These are phyloP conservation scores for Seminavis robusta DNA, from an alignment of 108 stramenopile species.

Conservation along the genomic window DNA sequence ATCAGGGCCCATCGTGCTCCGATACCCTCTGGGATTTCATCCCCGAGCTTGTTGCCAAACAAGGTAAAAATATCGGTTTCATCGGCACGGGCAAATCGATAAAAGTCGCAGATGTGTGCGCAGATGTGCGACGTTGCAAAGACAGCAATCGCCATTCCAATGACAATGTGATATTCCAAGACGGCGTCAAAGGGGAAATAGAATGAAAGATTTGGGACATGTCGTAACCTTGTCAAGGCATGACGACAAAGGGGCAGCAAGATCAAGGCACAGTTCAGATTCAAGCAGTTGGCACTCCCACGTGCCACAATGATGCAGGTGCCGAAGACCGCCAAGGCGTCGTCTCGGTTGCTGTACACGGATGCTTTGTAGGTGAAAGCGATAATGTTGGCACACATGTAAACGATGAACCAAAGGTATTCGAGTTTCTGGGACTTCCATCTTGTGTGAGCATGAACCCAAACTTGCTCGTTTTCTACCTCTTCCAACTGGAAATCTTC, in stretches of 20 bases:
- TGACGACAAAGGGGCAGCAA: slow-evolving; percentile 13
- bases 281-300: too few species aligned
- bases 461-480: slow-evolving; percentile 10
- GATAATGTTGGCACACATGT: too few species aligned
- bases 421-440: neutral
- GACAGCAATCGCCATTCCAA: slow-evolving; percentile 1
- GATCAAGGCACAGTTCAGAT: slow-evolving; percentile 7
- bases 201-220: neutral
- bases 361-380: too few species aligned
- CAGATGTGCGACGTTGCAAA: slow-evolving; percentile 1
- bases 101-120: slow-evolving; percentile 10
- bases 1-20: slow-evolving; percentile 6
- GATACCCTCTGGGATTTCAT: neutral
- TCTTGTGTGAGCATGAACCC: neutral
- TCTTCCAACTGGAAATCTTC: neutral
- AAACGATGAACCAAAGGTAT: too few species aligned
- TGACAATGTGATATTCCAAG: slow-evolving; percentile 1
- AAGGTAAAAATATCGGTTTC: slow-evolving; percentile 6
- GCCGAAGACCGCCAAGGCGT: too few species aligned
- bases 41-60: slow-evolving; percentile 8
- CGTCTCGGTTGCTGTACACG: too few species aligned
- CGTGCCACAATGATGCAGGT: too few species aligned
- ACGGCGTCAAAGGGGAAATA: slow-evolving; percentile 9
- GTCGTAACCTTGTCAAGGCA: slow-evolving; percentile 3
- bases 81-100: slow-evolving; percentile 4